phyloP scores from a whole-genome alignment of 139 green algal species.

The Chlorella sp. region DNA sequence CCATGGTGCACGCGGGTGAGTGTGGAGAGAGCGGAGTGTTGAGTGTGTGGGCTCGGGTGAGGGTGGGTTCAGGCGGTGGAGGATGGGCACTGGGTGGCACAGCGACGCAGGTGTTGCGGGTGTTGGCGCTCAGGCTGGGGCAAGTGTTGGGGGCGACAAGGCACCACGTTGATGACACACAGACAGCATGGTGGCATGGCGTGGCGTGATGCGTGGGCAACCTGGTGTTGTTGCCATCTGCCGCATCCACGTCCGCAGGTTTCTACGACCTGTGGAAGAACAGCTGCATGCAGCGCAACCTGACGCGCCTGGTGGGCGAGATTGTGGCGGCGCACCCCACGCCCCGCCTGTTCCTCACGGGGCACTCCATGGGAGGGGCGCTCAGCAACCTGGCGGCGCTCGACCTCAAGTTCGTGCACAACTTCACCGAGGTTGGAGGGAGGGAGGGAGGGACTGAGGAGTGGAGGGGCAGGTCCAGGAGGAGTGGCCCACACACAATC shows the following conservation, averaged over 20 bases:
- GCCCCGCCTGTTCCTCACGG: conserved; percentile 23
- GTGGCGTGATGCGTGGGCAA: too few species aligned
- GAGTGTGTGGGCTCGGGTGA: neutral
- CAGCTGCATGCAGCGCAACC: conserved; percentile 16
- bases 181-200: too few species aligned
- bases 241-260: too few species aligned
- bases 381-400: conserved; percentile 35
- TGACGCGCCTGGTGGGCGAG: conserved; percentile 14
- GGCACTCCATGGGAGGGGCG: conserved; percentile 49
- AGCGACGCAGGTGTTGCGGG: too few species aligned
- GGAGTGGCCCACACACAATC: too few species aligned
- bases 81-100: too few species aligned
- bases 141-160: too few species aligned
- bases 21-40: neutral
- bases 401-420: conserved; percentile 29
- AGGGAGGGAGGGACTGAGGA: too few species aligned
- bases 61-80: too few species aligned
- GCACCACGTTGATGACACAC: too few species aligned
- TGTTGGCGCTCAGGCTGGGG: too few species aligned
- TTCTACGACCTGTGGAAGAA: conserved; percentile 27
- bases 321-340: conserved; percentile 25
- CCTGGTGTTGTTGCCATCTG: too few species aligned
- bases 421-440: conserved; percentile 13
- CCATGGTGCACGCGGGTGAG: conserved; percentile 26
- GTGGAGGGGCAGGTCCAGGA: neutral